phyloP scores from a whole-genome alignment of 2,329 filamentous ascomycete species.

The Phyllosticta citribraziliensis region DNA sequence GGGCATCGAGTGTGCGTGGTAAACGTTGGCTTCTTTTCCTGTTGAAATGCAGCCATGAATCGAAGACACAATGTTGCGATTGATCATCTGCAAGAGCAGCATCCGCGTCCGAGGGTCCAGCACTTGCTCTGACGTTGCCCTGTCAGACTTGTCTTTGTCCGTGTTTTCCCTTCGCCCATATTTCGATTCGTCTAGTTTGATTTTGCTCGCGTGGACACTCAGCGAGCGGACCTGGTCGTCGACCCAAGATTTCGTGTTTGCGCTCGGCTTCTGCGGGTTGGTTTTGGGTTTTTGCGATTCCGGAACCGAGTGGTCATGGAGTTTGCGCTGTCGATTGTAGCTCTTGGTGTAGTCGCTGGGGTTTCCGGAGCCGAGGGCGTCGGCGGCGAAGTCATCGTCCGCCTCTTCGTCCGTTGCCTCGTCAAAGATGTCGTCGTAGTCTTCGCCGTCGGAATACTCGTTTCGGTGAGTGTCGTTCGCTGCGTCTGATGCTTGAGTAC shows the following conservation, averaged over 20 bases:
- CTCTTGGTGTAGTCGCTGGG: slow-evolving; percentile 68
- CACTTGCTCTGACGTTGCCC: slow-evolving; percentile 90
- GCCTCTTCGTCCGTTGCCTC: slow-evolving; percentile 51
- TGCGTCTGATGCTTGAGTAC: background rate
- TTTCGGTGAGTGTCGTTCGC: background rate
- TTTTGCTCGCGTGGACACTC: slow-evolving; percentile 74
- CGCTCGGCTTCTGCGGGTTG: slow-evolving; percentile 68
- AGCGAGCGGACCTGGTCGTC: slow-evolving; percentile 85
- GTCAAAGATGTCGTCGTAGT: slow-evolving; percentile 54
- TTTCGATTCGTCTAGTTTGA: slow-evolving; percentile 52
- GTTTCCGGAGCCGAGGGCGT: slow-evolving; percentile 47
- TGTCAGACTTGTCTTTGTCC: slow-evolving; percentile 80
- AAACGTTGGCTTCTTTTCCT: slow-evolving; percentile 97
- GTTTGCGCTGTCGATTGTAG: slow-evolving; percentile 73
- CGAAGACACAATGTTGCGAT: slow-evolving; percentile 77
- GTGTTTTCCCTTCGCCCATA: slow-evolving; percentile 27
- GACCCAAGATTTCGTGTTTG: slow-evolving; percentile 69
- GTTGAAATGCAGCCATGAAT: slow-evolving; percentile 93
- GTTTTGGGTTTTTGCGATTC: slow-evolving; percentile 53
- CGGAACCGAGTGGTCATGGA: slow-evolving; percentile 45
- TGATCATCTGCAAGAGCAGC: slow-evolving; percentile 94
- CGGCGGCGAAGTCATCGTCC: slow-evolving; percentile 45
- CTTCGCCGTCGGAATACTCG: slow-evolving; percentile 36
- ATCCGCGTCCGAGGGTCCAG: slow-evolving; percentile 88
- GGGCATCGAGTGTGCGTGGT: slow-evolving; percentile 65